phyloP scores from a whole-genome alignment of 1,139 yeast genomes.

The Kurtzmaniella quercitrusa region DNA sequence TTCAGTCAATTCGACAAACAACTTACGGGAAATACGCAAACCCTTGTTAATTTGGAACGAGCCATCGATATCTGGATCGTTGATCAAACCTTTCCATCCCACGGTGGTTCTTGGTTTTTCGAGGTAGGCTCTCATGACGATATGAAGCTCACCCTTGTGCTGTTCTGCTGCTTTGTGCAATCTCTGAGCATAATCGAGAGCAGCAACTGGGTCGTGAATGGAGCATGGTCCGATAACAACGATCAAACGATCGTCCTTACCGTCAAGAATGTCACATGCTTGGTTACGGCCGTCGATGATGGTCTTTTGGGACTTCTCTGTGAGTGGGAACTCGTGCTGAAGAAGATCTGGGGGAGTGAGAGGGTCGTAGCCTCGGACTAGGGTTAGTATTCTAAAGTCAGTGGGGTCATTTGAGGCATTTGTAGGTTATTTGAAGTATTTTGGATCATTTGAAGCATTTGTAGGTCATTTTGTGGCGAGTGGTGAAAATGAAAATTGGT shows the following conservation, averaged over 20 bases:
- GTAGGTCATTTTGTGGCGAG: too few species aligned
- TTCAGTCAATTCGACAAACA: conserved; percentile 79
- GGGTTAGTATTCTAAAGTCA: conserved; percentile 16
- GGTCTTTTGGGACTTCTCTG: conserved; percentile 55
- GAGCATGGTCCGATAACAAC: conserved; percentile 95
- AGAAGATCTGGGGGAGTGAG: conserved; percentile 83
- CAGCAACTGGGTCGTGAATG: conserved; percentile 86
- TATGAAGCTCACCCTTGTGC: conserved; percentile 67
- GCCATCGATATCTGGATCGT: conserved; percentile 93
- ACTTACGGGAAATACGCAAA: conserved; percentile 76
- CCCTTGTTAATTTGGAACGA: conserved; percentile 96
- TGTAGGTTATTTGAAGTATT: too few species aligned
- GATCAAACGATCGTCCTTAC: conserved; percentile 74
- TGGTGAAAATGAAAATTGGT: too few species aligned
- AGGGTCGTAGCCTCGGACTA: conserved; percentile 76
- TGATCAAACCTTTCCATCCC: conserved; percentile 98
- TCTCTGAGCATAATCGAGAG: conserved; percentile 78
- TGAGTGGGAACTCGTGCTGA: conserved; percentile 73
- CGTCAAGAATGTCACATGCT: conserved; percentile 65
- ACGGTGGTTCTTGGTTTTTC: conserved; percentile 99
- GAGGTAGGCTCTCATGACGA: conserved; percentile 94
- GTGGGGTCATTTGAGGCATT: too few species aligned
- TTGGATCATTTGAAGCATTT: too few species aligned
- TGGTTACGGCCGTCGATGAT: conserved; percentile 77
- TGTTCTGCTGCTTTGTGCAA: conserved; percentile 65